Evolutionary conservation across 139 green algal genomes (phyloP).

Genomic region (Nannochloris sp.): DNA sequence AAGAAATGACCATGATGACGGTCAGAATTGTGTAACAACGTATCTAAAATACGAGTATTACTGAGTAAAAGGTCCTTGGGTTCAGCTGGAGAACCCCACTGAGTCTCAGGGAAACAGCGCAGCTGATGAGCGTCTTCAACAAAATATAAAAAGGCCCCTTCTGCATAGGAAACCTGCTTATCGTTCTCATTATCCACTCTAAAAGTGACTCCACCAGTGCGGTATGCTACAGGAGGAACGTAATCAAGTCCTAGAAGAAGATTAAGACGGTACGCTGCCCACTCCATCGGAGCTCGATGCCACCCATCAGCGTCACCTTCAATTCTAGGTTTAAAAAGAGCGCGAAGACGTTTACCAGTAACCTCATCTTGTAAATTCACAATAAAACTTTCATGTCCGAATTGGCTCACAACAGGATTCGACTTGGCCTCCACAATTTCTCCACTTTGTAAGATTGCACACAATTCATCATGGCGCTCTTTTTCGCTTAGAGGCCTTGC

Average conservation of each 20-base stretch:
- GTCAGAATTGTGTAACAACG: conserved; percentile 72
- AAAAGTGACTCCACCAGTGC: conserved; percentile 5
- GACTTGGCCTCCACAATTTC: conserved; percentile 23
- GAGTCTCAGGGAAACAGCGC: background rate
- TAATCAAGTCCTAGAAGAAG: conserved; percentile 74
- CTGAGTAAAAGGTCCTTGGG: conserved; percentile 43
- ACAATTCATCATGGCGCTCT: conserved; percentile 11
- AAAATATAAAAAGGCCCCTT: conserved; percentile 73
- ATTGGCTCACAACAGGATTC: conserved; percentile 10
- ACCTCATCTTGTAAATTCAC: conserved; percentile 31
- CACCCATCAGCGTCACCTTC: conserved; percentile 68
- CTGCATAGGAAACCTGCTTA: conserved; percentile 42
- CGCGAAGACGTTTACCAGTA: conserved; percentile 15
- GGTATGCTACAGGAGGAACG: conserved; percentile 59
- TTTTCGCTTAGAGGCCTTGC: background rate
- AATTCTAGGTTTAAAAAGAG: conserved; percentile 68
- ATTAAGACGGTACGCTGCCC: conserved; percentile 75
- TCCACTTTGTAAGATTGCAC: conserved; percentile 27
- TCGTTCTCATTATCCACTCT: conserved; percentile 6
- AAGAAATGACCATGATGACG: conserved; percentile 34
- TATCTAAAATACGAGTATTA: conserved; percentile 74
- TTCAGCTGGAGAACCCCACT: conserved; percentile 25
- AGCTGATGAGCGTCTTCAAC: conserved; percentile 34
- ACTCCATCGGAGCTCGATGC: conserved; percentile 71
- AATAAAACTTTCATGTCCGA: conserved; percentile 40